A percentile compares a stretch with the other conserved stretches of the same genome.
Conservation (phyloP, 1,284 basidiomycete species). For the Cryptococcus deneoformans region DNA sequence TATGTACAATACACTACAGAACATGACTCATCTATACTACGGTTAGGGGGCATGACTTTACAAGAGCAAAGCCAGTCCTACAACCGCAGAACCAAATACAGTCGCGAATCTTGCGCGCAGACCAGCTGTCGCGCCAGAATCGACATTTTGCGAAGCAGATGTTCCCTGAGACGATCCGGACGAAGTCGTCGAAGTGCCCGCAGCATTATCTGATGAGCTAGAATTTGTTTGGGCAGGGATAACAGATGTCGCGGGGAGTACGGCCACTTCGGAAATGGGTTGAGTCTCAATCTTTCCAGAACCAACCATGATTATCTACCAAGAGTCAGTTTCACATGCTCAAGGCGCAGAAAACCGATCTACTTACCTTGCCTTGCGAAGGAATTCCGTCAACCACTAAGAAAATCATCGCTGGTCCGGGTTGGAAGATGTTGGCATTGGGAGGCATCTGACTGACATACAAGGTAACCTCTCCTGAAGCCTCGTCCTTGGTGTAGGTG, state of each 20-base stretch:
- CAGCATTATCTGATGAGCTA: neutral
- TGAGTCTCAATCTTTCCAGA: conserved; percentile 71
- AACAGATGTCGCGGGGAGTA: conserved; percentile 54
- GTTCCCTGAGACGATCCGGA: neutral
- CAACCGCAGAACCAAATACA: neutral
- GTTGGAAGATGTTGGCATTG: conserved; percentile 78
- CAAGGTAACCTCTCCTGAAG: conserved; percentile 68
- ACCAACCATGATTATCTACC: conserved; percentile 68
- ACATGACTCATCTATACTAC: neutral
- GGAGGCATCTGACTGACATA: conserved; percentile 77
- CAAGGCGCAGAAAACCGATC: neutral
- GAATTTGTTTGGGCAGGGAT: neutral
- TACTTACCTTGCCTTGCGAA: conserved; percentile 59
- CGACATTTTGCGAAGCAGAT: neutral
- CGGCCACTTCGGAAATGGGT: conserved; percentile 53
- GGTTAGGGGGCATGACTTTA: neutral
- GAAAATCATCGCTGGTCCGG: conserved; percentile 78
- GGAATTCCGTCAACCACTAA: conserved; percentile 82
- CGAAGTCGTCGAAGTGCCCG: neutral
- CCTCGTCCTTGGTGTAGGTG: conserved; percentile 72
- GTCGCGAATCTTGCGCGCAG: neutral
- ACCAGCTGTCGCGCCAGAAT: neutral
- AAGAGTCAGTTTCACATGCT: conserved; percentile 52
- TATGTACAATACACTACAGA: neutral
- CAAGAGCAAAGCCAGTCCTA: neutral